A percentile compares a stretch with the other conserved stretches of the same genome.
These are phyloP conservation scores for Exidia glandulosa DNA, from an alignment of 768 basidiomycete species.

Conservation along the genomic window DNA sequence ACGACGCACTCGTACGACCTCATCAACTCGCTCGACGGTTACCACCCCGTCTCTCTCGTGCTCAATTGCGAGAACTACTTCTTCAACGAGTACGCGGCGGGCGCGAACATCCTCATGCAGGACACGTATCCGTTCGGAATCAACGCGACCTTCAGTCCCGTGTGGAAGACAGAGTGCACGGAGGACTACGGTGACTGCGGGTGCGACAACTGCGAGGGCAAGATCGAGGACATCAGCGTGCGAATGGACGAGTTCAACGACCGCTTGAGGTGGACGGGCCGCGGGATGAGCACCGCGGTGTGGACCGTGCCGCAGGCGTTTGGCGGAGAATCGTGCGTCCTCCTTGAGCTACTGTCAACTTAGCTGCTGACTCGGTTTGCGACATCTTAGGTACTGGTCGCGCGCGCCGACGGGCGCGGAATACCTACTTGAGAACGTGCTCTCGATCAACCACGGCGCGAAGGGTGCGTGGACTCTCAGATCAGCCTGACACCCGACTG, in stretches of 20 bases:
- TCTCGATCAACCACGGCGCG: conserved; percentile 63
- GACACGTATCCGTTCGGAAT: conserved; percentile 42
- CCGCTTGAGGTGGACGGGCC: conserved; percentile 50
- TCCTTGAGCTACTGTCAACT: neutral
- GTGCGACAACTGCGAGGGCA: conserved; percentile 57
- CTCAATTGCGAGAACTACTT: conserved; percentile 54
- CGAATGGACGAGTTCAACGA: conserved; percentile 57
- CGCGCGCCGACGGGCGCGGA: conserved; percentile 58
- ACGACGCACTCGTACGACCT: conserved; percentile 35
- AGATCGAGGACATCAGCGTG: conserved; percentile 54
- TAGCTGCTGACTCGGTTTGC: neutral
- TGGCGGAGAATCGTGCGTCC: conserved; percentile 33
- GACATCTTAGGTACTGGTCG: conserved; percentile 40
- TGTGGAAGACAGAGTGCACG: conserved; percentile 15
- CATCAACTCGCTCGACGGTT: conserved; percentile 37
- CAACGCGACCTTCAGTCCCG: conserved; percentile 12
- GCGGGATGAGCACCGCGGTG: conserved; percentile 56
- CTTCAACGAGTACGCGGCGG: conserved; percentile 46
- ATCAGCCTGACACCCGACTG: neutral
- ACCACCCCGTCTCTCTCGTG: conserved; percentile 52
- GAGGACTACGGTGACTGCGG: conserved; percentile 62
- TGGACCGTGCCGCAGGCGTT: conserved; percentile 81
- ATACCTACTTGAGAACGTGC: conserved; percentile 51
- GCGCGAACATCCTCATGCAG: conserved; percentile 62
- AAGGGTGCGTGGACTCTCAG: neutral